These are phyloP conservation scores for Xylogone sp. DNA, from an alignment of 2,329 filamentous ascomycete species.

Conservation along the genomic window DNA sequence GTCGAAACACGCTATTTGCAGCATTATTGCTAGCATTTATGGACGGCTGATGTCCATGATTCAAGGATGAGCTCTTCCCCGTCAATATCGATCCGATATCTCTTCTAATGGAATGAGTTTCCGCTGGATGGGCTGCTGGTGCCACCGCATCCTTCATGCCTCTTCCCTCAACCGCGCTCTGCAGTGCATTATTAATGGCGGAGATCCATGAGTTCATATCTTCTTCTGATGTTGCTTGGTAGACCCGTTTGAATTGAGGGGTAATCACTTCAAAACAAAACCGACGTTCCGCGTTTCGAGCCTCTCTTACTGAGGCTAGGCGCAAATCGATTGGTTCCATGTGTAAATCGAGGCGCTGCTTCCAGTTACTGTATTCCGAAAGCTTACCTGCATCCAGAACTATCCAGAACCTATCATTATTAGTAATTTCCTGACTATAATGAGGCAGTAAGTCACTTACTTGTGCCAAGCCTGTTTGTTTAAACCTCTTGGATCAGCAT, in stretches of 20 bases:
- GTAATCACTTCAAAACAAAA: conserved; percentile 99
- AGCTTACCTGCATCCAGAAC: conserved; percentile 94
- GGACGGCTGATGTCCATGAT: conserved; percentile 38
- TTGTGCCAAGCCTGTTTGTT: conserved; percentile 99
- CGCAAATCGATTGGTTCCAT: conserved; percentile 97
- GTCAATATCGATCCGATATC: conserved; percentile 93
- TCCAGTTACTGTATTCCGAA: conserved; percentile 99
- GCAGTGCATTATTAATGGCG: conserved; percentile 94
- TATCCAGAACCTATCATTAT: conserved; percentile 80
- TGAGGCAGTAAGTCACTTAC: conserved; percentile 48
- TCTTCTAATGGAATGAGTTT: conserved; percentile 57
- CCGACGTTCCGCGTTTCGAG: conserved; percentile 85
- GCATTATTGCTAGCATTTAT: conserved; percentile 35
- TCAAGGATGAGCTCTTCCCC: conserved; percentile 78
- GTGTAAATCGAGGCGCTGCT: conserved; percentile 91
- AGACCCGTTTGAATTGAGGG: conserved; percentile 90
- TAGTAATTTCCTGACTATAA: conserved; percentile 16
- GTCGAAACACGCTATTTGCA: conserved; percentile 65
- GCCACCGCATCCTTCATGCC: conserved; percentile 53
- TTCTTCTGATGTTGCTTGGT: conserved; percentile 95
- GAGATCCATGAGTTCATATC: conserved; percentile 97
- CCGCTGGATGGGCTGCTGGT: conserved; percentile 31
- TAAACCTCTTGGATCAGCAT: conserved; percentile 90
- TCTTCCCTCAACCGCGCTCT: conserved; percentile 88
- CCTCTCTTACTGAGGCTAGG: conserved; percentile 94